Base-by-base conservation (phyloP, 768 basidiomycete genomes). In the Chiua virens region DNA sequence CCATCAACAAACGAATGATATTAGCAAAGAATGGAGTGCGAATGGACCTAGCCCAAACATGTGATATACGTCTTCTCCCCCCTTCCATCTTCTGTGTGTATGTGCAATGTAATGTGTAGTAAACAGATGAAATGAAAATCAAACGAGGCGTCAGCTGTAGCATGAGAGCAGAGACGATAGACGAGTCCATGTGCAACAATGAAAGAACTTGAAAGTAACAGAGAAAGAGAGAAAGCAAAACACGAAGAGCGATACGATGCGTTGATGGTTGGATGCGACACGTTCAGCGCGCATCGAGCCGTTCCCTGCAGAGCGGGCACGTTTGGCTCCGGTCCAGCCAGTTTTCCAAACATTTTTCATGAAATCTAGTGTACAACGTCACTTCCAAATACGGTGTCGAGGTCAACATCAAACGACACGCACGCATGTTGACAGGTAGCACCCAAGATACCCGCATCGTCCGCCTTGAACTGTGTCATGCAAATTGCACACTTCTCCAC, bases 401-500 rank as follows among this genome's bases (percentile, higher is more conserved):
- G n/a, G 9, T 1, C 40, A 10, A 21, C 23, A 20, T 37, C 32
- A 13, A 17, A 14, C 21, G 17, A 37, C 40, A 42, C 21, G 60
- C 44, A 80, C 63, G 78, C 73, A 71, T 89, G 88, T 54, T 72
- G 74, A 65, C 87, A 91, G 18, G 62, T 69, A 14, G 79, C 78
- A 4, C 79, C 77, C 66, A 87, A 60, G 30, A 78, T 78, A 14
- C 78, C 86, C 49, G 61, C 57, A 51, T 90, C 84, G 17, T 69
- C 78, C 8, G 71, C 74, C 68, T 73, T 82, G 71, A 88, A 91
- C 68, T 85, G 85, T 42, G 75, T 78, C 64, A 89, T 70, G 63
- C 89, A 91, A 44, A 89, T 83, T 36, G 83, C 79, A 66, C 89
- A 92, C 60, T 80, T 80, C 55, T 85, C 81, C 30, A 91, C 87